phyloP scores from a whole-genome alignment of 108 stramenopile species.

The Mediolabrus comicus region DNA sequence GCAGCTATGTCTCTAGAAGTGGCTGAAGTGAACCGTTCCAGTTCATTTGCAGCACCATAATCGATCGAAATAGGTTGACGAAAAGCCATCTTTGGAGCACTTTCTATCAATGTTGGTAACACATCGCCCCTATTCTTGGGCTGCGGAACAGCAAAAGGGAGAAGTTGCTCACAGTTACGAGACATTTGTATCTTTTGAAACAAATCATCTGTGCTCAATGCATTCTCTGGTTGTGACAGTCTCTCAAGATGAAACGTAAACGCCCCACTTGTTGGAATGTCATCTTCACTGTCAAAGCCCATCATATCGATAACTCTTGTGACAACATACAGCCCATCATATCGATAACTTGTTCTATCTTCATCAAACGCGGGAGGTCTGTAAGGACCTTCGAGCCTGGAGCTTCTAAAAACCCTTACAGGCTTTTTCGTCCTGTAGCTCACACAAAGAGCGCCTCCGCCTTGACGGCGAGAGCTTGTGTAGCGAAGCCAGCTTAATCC shows the following conservation, averaged over 20 bases:
- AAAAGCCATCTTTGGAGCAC: background rate
- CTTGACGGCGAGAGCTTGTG: conserved; percentile 32
- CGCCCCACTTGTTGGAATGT: conserved; percentile 6
- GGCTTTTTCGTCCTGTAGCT: conserved; percentile 14
- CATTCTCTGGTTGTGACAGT: background rate
- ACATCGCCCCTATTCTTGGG: background rate
- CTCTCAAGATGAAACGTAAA: conserved; percentile 32
- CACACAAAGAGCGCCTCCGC: conserved; percentile 27
- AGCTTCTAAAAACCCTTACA: conserved; percentile 41
- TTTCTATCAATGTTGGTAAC: background rate
- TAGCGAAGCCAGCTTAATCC: conserved; percentile 37
- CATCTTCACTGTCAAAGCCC: background rate
- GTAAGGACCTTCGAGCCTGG: conserved; percentile 20
- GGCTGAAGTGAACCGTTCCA: background rate
- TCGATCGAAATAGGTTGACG: background rate
- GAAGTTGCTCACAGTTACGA: background rate
- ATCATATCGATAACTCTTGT: conserved; percentile 7
- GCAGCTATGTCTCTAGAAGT: background rate
- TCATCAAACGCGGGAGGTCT: conserved; percentile 22
- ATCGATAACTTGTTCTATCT: conserved; percentile 31
- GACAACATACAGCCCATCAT: conserved; percentile 43
- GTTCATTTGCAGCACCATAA: background rate
- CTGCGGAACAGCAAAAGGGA: background rate
- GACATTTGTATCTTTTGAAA: background rate
- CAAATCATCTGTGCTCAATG: background rate